Percentiles rank a stretch among this genome's conserved stretches.
Conservation (phyloP, 306 rosid genomes). For the Dryas octopetala region DNA sequence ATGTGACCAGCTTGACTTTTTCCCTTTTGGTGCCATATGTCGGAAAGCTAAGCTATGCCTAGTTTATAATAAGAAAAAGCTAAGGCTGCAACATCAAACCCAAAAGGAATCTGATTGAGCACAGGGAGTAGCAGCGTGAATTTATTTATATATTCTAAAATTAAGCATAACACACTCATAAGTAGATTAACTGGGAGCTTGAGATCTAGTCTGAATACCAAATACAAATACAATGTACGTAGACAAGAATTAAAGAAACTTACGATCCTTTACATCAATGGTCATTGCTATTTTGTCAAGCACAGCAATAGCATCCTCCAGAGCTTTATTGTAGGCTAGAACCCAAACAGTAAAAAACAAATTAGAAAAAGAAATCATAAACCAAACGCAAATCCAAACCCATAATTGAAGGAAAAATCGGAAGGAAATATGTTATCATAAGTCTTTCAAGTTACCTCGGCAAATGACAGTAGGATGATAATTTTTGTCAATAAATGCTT, state of each 20-base stretch:
- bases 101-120: not conserved
- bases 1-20: not conserved
- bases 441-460: constrained; percentile 48
- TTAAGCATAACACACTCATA: not conserved
- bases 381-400: not conserved
- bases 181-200: not conserved
- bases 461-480: constrained; percentile 96
- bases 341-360: constrained; percentile 18
- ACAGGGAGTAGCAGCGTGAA: not conserved
- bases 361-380: not conserved
- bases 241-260: constrained; percentile 32
- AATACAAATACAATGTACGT: not conserved
- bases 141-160: not conserved
- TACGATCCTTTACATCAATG: constrained; percentile 82
- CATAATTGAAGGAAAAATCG: not conserved
- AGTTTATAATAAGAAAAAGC: not conserved
- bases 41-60: not conserved
- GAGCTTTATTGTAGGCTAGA: constrained; percentile 90
- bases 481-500: constrained; percentile 81
- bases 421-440: not conserved
- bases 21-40: not conserved
- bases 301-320: constrained; percentile 91
- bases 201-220: not conserved
- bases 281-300: constrained; percentile 93
- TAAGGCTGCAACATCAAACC: not conserved